These are phyloP conservation scores for Cadophora sp. DNA, from an alignment of 2,329 filamentous ascomycete genomes.

Conservation along the genomic window DNA sequence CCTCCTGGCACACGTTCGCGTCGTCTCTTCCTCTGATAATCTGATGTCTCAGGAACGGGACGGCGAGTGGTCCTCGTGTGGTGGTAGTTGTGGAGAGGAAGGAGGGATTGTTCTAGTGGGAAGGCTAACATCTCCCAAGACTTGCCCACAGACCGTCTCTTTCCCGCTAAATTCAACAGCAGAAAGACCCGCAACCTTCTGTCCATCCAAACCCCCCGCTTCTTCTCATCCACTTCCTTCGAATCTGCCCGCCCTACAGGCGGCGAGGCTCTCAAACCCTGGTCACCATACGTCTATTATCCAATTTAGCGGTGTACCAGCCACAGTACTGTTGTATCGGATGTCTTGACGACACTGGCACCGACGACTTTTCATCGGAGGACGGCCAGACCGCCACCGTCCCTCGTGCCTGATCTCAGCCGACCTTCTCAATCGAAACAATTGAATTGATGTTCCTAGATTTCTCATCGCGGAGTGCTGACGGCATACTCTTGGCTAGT, in stretches of 20 bases:
- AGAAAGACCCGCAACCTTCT: neutral
- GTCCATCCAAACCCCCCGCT: neutral
- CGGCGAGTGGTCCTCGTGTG: neutral
- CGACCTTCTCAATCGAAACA: neutral
- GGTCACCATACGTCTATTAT: neutral
- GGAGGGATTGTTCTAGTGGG: neutral
- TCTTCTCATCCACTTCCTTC: neutral
- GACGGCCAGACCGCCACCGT: neutral
- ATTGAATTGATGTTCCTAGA: neutral
- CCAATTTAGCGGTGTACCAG: neutral
- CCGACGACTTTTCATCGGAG: neutral
- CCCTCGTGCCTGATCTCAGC: neutral
- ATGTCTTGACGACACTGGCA: neutral
- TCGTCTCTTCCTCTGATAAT: neutral
- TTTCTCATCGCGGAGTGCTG: neutral
- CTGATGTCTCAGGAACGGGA: neutral
- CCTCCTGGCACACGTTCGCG: neutral
- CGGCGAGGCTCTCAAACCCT: neutral
- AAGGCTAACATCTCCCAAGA: neutral
- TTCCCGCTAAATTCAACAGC: slow-evolving; percentile 2
- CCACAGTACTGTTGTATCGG: neutral
- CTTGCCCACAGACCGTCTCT: neutral
- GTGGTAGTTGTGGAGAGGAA: neutral
- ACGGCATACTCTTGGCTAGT: neutral
- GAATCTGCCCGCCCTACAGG: neutral